Evolutionary conservation across 352 stramenopile genomes (phyloP), one percentile per base, ranked within the genome.

Genomic region (Saprolegnia parasitica): DNA sequence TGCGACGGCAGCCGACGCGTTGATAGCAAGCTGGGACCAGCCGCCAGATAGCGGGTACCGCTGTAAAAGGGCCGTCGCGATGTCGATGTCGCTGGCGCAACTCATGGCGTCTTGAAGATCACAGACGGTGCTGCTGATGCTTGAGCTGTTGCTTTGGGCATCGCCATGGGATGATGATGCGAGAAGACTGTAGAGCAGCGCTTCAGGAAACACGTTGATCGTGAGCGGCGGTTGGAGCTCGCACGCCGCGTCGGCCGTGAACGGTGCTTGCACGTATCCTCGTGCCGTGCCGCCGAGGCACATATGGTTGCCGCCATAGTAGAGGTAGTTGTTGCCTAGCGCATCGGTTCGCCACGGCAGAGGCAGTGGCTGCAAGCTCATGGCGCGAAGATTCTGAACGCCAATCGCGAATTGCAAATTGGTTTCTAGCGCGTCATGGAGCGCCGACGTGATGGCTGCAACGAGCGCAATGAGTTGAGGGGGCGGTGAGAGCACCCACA

Each of bases 221-320:
- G 29, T n/a, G 13, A 66, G 26, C 29, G 58, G 58, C 1, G 4
- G 8, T 15, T n/a, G 15, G n/a, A 18, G 10, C n/a, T 29, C 46
- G 58, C 58, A 66, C 21, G 58, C 39, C 8, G 20, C 37, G n/a
- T 37, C 21, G 13, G 32, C 23, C 5, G 11, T 39, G 26, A 54
- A 56, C 15, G 37, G 49, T 37, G 49, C 18, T 52, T 70, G 63
- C 5, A 40, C 10, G 21, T 23, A 70, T 1, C 13, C 11, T 13
- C n/a, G 37, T 6, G 32, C 20, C 5, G 2, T 6, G 23, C 32
- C 55, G 23, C 21, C n/a, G 5, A 61, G 35, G 39, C 63, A 70
- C 5, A 70, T 18, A 4, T 39, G 11, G 35, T 61, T 70, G 21
- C 63, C 63, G 2, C 63, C 63, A 26, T 40, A 45, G 37, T 50